Evolutionary conservation across 2,329 filamentous ascomycete species (phyloP), one percentile per base, ranked within the genome.

Genomic region (Neurospora sp.): DNA sequence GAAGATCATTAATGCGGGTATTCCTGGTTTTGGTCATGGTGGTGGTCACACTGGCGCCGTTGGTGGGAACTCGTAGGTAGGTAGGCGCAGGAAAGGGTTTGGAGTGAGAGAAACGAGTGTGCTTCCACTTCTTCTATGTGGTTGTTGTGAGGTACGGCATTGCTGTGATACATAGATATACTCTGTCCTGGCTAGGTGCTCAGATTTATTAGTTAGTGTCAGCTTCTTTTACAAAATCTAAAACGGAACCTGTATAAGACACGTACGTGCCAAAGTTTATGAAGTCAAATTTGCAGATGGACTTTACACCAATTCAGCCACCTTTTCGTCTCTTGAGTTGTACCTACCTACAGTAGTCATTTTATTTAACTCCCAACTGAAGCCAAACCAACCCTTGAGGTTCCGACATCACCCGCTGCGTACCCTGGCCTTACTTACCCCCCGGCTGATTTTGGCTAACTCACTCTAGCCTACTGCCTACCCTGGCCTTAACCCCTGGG

Each of bases 1-100:
- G 77, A 83, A 84, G 72, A 83, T 91, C 67, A 86, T 90, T 68
- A 86, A 85, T 68, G 79, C 79, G 7, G 76, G 52, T 9, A 33
- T 33, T 33, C 52, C 52, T 33, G 23, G 52, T 5, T 69, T 76
- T 43, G 42, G 42, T 28, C 28, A 28, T 10, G 42, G n/a, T 10
- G 40, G 17, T 19, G 9, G n/a, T 43, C 42, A 43, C 9, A 4
- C 42, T 43, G 42, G 42, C n/a, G 42, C 36, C 9, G 36, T 3
- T 38, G 36, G 40, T 1, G 40, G 42, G n/a, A 43, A 19, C 42
- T 43, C 42, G 42, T 43, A 10, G n/a, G 17, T 43, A 43, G 42
- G 42, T 43, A 43, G n/a, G 42, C n/a, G 42, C n/a, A 42, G 4
- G n/a, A 43, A 43, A 8, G 7, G 40, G 5, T n/a, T 3, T 9